Evolutionary conservation across 768 basidiomycete genomes (phyloP).

Genomic region (Butyriboletus loyo): DNA sequence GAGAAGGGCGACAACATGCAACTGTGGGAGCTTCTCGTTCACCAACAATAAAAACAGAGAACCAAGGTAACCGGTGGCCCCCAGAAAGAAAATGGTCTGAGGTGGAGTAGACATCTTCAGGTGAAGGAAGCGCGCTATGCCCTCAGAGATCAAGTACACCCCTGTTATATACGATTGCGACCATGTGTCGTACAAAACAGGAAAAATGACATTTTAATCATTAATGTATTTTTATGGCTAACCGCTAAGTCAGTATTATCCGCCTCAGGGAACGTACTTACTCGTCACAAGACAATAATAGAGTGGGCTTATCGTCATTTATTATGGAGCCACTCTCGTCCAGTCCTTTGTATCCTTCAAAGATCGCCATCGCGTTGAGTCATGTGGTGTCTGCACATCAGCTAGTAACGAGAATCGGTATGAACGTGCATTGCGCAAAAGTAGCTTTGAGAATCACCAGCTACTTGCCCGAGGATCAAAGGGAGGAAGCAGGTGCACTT

Average conservation of each 20-base stretch:
- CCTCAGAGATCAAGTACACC: background rate
- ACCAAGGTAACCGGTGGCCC: conserved; percentile 44
- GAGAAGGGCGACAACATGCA: conserved; percentile 36
- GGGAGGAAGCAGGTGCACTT: background rate
- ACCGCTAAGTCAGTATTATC: background rate
- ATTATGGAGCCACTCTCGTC: background rate
- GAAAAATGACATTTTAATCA: background rate
- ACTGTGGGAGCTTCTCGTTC: conserved; percentile 31
- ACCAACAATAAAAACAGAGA: conserved; percentile 38
- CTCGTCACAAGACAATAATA: background rate
- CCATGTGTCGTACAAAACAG: conserved; percentile 1
- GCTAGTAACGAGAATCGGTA: background rate
- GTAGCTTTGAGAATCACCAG: background rate
- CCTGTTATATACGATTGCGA: background rate
- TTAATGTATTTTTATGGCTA: background rate
- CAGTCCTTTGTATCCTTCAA: background rate
- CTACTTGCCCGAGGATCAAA: background rate
- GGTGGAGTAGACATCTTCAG: conserved; percentile 10
- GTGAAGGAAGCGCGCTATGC: background rate
- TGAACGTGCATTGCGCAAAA: background rate
- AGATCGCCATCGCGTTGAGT: background rate
- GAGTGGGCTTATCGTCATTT: background rate
- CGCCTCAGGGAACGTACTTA: background rate
- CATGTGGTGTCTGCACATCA: too few relatives aligned
- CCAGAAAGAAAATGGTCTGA: conserved; percentile 38